A percentile compares a stretch with the other conserved stretches of the same genome.
Evolutionary conservation across 1,284 basidiomycete genomes (phyloP).

Genomic region (Rugosomyces carneus): DNA sequence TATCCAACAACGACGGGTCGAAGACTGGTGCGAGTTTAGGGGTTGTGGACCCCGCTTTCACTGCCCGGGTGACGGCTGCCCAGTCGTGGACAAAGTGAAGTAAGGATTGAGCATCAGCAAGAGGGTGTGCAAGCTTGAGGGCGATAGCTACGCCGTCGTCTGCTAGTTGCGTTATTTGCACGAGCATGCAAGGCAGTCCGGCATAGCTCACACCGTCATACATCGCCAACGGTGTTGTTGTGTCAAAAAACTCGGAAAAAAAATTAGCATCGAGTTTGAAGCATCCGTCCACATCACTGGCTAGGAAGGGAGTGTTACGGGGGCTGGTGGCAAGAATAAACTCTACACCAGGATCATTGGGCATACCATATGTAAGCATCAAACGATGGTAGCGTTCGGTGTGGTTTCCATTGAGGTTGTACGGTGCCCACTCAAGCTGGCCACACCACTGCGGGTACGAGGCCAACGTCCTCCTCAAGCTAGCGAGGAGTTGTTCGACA

Average conservation of each 20-base stretch:
- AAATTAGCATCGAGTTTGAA: constrained; percentile 17
- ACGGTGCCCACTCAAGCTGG: constrained; percentile 26
- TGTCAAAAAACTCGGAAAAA: constrained; percentile 18
- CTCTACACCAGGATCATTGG: constrained; percentile 33
- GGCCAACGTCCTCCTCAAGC: constrained; percentile 25
- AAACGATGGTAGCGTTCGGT: constrained; percentile 31
- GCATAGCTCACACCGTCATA: constrained; percentile 18
- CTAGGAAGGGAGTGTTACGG: constrained; percentile 16
- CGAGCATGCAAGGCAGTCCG: constrained; percentile 25
- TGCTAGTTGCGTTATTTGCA: constrained; percentile 33
- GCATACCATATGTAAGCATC: constrained; percentile 26
- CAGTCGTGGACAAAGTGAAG: constrained; percentile 34
- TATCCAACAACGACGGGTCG: constrained; percentile 29
- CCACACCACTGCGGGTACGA: constrained; percentile 36
- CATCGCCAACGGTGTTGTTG: constrained; percentile 22
- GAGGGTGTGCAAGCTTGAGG: constrained; percentile 29
- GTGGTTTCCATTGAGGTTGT: constrained; percentile 22
- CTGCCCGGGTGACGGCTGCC: constrained; percentile 25
- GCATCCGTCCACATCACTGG: constrained; percentile 10
- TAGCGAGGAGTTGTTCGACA: constrained; percentile 15
- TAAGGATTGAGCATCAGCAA: constrained; percentile 35
- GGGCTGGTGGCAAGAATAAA: constrained; percentile 24
- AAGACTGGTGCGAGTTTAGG: constrained; percentile 25
- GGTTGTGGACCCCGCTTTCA: constrained; percentile 4
- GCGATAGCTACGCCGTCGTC: constrained; percentile 24